Conservation (phyloP, 2,329 filamentous ascomycete genomes). For the Tricladium varicosporioides region DNA sequence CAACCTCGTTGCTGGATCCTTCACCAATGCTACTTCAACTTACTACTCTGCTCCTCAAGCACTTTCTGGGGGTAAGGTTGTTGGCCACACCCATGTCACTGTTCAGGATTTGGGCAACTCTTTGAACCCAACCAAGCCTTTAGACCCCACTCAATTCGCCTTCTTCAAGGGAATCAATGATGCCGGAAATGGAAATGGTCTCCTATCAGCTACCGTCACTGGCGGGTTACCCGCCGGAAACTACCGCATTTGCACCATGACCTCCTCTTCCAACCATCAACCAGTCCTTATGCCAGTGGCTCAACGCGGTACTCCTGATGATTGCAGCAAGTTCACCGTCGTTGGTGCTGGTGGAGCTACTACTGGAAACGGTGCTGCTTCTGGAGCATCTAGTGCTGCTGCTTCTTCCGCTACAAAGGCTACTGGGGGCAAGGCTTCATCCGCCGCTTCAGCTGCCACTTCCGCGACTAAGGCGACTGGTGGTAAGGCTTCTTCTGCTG, state of each 20-base stretch:
- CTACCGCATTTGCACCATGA: conserved; percentile 42
- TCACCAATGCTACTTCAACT: conserved; percentile 39
- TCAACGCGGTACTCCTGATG: conserved; percentile 40
- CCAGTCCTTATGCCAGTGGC: conserved; percentile 39
- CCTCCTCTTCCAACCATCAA: conserved; percentile 38
- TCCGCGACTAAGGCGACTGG: conserved; percentile 4
- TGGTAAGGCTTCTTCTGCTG: background rate
- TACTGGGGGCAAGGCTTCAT: conserved; percentile 31
- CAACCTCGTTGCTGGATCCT: conserved; percentile 37
- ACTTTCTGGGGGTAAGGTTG: conserved; percentile 31
- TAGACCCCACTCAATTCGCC: conserved; percentile 30
- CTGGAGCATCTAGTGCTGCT: background rate
- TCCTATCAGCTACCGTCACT: conserved; percentile 34
- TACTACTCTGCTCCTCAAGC: conserved; percentile 40
- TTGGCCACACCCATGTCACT: conserved; percentile 37
- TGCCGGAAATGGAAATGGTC: conserved; percentile 35
- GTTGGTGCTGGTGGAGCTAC: conserved; percentile 15
- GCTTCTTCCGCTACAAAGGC: background rate
- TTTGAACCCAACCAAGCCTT: conserved; percentile 25
- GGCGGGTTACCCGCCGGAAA: conserved; percentile 37
- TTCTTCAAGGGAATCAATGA: conserved; percentile 40
- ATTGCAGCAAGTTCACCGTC: conserved; percentile 44
- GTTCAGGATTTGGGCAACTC: conserved; percentile 32
- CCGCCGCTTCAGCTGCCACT: conserved; percentile 2
- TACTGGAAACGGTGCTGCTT: conserved; percentile 5